phyloP scores from a whole-genome alignment of 306 rosid species.

The Ziziphus jujuba region DNA sequence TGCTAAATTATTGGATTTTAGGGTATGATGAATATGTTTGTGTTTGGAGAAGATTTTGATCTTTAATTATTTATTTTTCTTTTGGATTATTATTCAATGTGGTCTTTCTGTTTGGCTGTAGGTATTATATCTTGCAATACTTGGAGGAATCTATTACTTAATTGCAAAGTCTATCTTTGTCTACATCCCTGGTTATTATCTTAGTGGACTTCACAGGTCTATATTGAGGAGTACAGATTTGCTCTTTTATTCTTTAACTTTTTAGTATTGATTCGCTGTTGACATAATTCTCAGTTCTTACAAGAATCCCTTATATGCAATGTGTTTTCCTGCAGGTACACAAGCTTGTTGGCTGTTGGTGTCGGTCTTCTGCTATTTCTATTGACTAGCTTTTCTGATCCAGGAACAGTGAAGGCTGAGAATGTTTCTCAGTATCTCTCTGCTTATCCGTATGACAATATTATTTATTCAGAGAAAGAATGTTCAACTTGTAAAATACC shows the following conservation, averaged over 20 bases:
- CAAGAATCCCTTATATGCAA: conserved; percentile 30
- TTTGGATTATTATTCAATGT: conserved; percentile 5
- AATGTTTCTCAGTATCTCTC: conserved; percentile 76
- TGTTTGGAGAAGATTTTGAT: not conserved
- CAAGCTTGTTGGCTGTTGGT: conserved; percentile 67
- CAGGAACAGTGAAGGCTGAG: conserved; percentile 68
- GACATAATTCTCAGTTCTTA: conserved; percentile 27
- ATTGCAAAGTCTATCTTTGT: conserved; percentile 54
- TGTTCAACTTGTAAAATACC: conserved; percentile 91
- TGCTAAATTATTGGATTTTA: too few species aligned
- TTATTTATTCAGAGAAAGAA: conserved; percentile 76
- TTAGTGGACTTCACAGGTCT: conserved; percentile 80
- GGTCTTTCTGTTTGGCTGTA: conserved; percentile 31
- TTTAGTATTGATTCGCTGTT: not conserved
- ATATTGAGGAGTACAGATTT: conserved; percentile 4
- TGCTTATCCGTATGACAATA: conserved; percentile 81
- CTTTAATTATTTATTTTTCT: not conserved
- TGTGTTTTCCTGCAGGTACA: conserved; percentile 60
- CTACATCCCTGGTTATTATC: conserved; percentile 84
- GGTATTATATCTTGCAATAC: conserved; percentile 66
- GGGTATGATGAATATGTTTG: too few species aligned
- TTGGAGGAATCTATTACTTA: conserved; percentile 60
- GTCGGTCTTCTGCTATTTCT: conserved; percentile 82
- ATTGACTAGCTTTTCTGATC: conserved; percentile 91
- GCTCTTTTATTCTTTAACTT: not conserved